Evolutionary conservation across 495 filamentous ascomycete genomes (phyloP).

Genomic region (Trichoderma reesei): DNA sequence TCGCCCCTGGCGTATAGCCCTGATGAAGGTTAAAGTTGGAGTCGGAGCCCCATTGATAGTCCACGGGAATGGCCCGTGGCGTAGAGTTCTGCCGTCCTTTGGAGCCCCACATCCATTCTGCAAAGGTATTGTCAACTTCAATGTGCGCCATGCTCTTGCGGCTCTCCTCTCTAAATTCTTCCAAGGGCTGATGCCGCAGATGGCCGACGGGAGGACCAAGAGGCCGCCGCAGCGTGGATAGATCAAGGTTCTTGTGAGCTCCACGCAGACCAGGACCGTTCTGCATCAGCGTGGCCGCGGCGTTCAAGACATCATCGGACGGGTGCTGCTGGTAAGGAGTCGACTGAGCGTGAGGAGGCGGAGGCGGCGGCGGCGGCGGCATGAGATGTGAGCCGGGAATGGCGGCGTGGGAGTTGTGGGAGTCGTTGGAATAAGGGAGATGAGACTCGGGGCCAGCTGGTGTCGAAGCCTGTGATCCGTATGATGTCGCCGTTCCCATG

Average conservation of each 20-base stretch:
- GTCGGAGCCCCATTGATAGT: slow-evolving; percentile 59
- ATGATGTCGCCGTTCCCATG: slow-evolving; percentile 52
- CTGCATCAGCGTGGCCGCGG: slow-evolving; percentile 22
- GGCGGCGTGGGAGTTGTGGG: slow-evolving; percentile 15
- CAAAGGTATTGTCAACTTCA: slow-evolving; percentile 21
- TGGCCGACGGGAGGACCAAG: slow-evolving; percentile 10
- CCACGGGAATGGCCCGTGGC: slow-evolving; percentile 15
- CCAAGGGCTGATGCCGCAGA: slow-evolving; percentile 13
- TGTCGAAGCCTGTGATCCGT: slow-evolving; percentile 37
- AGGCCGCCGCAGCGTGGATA: not conserved
- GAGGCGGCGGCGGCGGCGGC: slow-evolving; percentile 22
- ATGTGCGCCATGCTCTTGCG: not conserved
- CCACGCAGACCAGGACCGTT: slow-evolving; percentile 19
- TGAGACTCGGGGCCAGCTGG: slow-evolving; percentile 12
- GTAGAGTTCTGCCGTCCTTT: slow-evolving; percentile 14
- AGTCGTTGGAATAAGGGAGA: not conserved
- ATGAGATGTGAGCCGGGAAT: slow-evolving; percentile 20
- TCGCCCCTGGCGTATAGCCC: slow-evolving; percentile 44
- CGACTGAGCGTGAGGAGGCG: slow-evolving; percentile 11
- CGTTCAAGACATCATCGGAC: slow-evolving; percentile 38
- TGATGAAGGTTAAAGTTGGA: slow-evolving; percentile 45
- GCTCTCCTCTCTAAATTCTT: slow-evolving; percentile 13
- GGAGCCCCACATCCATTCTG: slow-evolving; percentile 30
- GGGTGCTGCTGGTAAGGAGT: slow-evolving; percentile 11
- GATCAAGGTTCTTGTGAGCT: not conserved